Evolutionary conservation across 2,329 filamentous ascomycete species (phyloP).

Genomic region (Pseudogymnoascus sp.): DNA sequence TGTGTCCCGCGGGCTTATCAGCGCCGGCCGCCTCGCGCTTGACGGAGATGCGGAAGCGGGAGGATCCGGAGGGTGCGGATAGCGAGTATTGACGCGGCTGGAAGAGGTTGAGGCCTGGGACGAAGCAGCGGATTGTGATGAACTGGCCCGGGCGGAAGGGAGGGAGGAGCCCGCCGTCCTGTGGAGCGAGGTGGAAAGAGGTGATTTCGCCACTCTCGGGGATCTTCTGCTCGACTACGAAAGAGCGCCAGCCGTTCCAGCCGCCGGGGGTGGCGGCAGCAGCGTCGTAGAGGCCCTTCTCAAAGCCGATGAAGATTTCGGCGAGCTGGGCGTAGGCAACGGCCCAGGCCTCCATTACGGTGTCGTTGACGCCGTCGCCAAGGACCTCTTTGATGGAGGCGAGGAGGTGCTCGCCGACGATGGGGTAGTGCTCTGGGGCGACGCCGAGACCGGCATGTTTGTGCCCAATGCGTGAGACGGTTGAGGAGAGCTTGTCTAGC

Average conservation of each 20-base stretch:
- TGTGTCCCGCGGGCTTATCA: conserved; percentile 35
- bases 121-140: conserved; percentile 53
- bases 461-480: conserved; percentile 62
- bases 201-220: conserved; percentile 53
- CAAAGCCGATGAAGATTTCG: conserved; percentile 58
- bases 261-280: conserved; percentile 21
- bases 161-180: conserved; percentile 50
- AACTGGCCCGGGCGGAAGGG: conserved; percentile 64
- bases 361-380: conserved; percentile 55
- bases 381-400: conserved; percentile 61
- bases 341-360: conserved; percentile 61
- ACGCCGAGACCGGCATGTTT: conserved; percentile 69
- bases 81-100: conserved; percentile 72
- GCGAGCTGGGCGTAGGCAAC: conserved; percentile 65
- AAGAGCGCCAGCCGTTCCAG: conserved; percentile 43
- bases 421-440: conserved; percentile 56
- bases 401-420: conserved; percentile 62
- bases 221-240: conserved; percentile 50
- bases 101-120: conserved; percentile 51
- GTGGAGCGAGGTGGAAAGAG: conserved; percentile 63
- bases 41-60: conserved; percentile 63
- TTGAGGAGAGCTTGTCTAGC: conserved; percentile 47
- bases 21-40: conserved; percentile 46
- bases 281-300: conserved; percentile 51
- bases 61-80: conserved; percentile 44